phyloP scores from a whole-genome alignment of 441 rosid genomes.

The Geranium incanum region DNA sequence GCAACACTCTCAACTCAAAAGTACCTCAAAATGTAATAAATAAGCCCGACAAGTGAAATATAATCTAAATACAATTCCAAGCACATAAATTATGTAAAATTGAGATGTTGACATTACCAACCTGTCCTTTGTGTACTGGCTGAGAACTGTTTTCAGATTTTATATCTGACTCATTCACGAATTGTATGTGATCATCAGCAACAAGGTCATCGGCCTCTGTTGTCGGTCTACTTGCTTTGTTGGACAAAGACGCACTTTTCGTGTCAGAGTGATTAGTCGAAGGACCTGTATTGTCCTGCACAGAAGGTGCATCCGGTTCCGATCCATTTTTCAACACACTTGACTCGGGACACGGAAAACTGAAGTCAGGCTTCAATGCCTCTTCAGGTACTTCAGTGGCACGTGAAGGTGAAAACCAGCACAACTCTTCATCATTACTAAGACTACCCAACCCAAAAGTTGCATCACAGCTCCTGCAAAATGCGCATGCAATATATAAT shows the following conservation, averaged over 20 bases:
- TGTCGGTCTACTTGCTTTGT: constrained; percentile 30
- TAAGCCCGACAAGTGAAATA: background rate
- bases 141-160: constrained; percentile 39
- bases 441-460: constrained; percentile 65
- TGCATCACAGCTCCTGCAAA: constrained; percentile 71
- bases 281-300: constrained; percentile 32
- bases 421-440: constrained; percentile 51
- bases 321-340: constrained; percentile 26
- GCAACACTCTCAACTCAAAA: background rate
- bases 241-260: constrained; percentile 26
- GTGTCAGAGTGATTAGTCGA: constrained; percentile 29
- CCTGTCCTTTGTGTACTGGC: constrained; percentile 41
- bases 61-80: background rate
- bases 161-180: constrained; percentile 31
- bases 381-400: constrained; percentile 46
- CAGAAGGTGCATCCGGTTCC: constrained; percentile 34
- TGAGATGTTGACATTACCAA: constrained; percentile 21
- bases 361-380: constrained; percentile 38
- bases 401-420: constrained; percentile 63
- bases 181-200: constrained; percentile 25
- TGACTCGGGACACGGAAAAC: constrained; percentile 21
- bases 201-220: constrained; percentile 23
- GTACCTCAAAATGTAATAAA: background rate
- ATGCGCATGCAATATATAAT: background rate
- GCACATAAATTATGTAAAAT: background rate